Evolutionary conservation across 163 green algal genomes (phyloP).

Genomic region (Picocystis sp.): DNA sequence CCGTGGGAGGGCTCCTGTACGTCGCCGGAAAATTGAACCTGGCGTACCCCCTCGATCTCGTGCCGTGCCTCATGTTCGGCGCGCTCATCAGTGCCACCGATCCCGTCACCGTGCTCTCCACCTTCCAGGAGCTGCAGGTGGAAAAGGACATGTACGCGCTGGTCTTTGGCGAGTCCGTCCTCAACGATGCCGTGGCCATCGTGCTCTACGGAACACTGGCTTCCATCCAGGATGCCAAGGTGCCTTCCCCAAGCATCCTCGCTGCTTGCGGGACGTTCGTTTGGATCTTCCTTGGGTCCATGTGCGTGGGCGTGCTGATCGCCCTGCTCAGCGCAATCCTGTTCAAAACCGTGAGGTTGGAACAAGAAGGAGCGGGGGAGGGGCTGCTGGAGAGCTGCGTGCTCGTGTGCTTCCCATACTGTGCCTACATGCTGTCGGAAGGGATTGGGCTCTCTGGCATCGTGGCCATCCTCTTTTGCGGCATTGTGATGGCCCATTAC

Average conservation of each 20-base stretch:
- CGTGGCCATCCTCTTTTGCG: conserved; percentile 59
- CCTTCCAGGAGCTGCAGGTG: conserved; percentile 39
- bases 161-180: conserved; percentile 75
- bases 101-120: conserved; percentile 47
- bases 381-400: conserved; percentile 46
- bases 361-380: conserved; percentile 7
- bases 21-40: conserved; percentile 17
- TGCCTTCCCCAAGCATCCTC: conserved; percentile 14
- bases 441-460: conserved; percentile 43
- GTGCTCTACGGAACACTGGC: conserved; percentile 40
- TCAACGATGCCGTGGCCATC: conserved; percentile 73
- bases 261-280: conserved; percentile 8
- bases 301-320: not conserved
- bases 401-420: conserved; percentile 49
- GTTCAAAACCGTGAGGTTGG: conserved; percentile 5
- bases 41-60: conserved; percentile 24
- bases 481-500: conserved; percentile 58
- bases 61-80: conserved; percentile 46
- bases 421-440: conserved; percentile 49
- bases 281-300: conserved; percentile 15
- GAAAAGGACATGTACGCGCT: conserved; percentile 66
- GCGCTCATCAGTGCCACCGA: conserved; percentile 57
- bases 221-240: conserved; percentile 14
- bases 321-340: conserved; percentile 3
- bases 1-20: conserved; percentile 38